Base-by-base conservation (phyloP, 495 filamentous ascomycete genomes). In the Aspergillus olivimuriae region DNA sequence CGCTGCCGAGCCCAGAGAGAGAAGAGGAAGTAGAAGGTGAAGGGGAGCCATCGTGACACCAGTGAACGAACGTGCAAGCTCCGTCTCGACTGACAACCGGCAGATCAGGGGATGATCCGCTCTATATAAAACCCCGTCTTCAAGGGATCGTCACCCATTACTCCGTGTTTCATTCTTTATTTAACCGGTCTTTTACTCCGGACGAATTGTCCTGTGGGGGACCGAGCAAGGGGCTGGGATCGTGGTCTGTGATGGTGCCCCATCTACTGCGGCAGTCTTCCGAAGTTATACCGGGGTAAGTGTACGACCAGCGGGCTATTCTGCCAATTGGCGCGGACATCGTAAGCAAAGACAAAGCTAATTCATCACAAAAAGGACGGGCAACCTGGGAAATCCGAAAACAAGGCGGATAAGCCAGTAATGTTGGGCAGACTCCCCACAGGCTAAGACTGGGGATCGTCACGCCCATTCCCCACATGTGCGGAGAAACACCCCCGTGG, bases 1-100 rank as follows among this genome's bases (percentile, higher is more conserved):
- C 18, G 46, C 56, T 21, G 50, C 14, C 5, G 56, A 54, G 42
- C 57, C 53, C 34, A 63, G 23, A 8, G 47, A 51, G 6, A 69
- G 38, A 1, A 56, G 17, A 15, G 52, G 43, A 6, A 63, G 26
- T 12, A 40, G 33, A 35, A 43, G 45, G 14, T 39, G 43, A n/a
- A 53, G 37, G 20, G 35, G 35, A 24, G 39, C 35, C 53, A 56
- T 56, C 10, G n/a, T 42, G 39, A 14, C 7, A 12, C 28, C 33
- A 16, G 19, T 5, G 2, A 14, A 34, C 19, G 33, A 9, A 14
- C 19, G 16, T 34, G 33, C 5, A 17, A 18, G 16, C 15, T 34
- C 33, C 6, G 33, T 15, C 33, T 10, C 16, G 33, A 6, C 10
- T 34, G 14, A n/a, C 17, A 14, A 16, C 31, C n/a, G 17, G 14